Base-by-base conservation (phyloP, 306 rosid species). In the Rosa lucieae region DNA sequence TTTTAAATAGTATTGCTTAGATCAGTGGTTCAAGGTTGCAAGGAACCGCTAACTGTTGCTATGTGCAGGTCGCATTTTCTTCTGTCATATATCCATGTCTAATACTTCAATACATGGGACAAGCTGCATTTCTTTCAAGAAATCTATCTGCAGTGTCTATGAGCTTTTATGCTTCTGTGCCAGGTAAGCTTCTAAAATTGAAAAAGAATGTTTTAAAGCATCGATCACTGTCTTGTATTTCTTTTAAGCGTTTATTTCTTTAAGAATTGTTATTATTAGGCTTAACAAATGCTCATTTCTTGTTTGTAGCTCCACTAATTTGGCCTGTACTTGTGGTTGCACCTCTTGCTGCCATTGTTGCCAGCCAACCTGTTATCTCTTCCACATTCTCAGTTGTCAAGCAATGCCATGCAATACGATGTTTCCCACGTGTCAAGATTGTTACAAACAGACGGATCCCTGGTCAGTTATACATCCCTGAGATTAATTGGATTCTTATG, bases 91-190 rank as follows among this genome's bases (percentile, higher is more conserved):
- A 87, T 83, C 97, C 98, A 53, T 91, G 92, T 82, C 84, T 93
- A 73, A 78, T 91, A 81, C 89, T 93, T 84, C 97, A 93, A 78
- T 93, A 91, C 89, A 88, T 91, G 98, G 98, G 97, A 40, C 98
- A 93, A 86, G 95, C 98, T 82, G 97, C 93, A 62, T 93, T 90
- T 84, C 90, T 91, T 74, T 86, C 97, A 63, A 91, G 88, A 91
- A 93, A 93, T 84, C 76, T 89, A 74, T 87, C 93, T 62, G 87
- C 89, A 62, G 85, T 75, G 52, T 89, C 88, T 79, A 81, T 76
- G 82, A 90, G 97, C 89, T 93, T 93, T 80, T 93, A 90, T 85
- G 93, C 97, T 83, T 93, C 98, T 78, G 78, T 93, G 83, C 98
- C 95, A 69, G 91, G 97, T 91, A 82, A 87, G 92, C 84, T 70